phyloP scores from a whole-genome alignment of 1,284 basidiomycete species.

The Amylostereum areolatum region DNA sequence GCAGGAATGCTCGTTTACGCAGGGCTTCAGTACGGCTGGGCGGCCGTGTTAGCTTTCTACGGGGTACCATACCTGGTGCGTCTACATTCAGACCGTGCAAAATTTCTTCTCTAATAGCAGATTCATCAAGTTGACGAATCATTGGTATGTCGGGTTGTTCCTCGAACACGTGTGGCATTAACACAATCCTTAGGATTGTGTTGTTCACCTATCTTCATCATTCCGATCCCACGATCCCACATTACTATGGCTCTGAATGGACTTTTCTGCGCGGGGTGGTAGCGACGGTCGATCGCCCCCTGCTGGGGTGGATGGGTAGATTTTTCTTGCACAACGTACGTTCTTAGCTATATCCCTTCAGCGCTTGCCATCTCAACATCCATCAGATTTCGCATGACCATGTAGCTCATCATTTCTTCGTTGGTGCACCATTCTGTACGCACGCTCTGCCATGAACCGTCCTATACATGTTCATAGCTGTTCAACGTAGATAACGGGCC shows the following conservation, averaged over 20 bases:
- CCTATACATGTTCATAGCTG: too few relatives aligned
- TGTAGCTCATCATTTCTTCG: slow-evolving; percentile 48
- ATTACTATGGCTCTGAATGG: slow-evolving; percentile 47
- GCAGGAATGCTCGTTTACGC: slow-evolving; percentile 29
- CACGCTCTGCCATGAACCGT: not conserved
- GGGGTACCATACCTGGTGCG: slow-evolving; percentile 43
- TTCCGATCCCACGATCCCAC: slow-evolving; percentile 54
- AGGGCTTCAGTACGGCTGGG: slow-evolving; percentile 34
- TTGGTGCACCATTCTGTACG: slow-evolving; percentile 46
- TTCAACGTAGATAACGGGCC: slow-evolving; percentile 23
- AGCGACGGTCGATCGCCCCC: slow-evolving; percentile 41
- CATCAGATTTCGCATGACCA: slow-evolving; percentile 39
- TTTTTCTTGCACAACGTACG: slow-evolving; percentile 48
- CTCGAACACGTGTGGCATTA: slow-evolving; percentile 8
- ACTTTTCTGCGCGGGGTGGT: slow-evolving; percentile 47
- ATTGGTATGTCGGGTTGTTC: slow-evolving; percentile 35
- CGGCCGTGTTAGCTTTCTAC: slow-evolving; percentile 39
- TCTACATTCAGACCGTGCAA: slow-evolving; percentile 1
- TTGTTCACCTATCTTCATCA: slow-evolving; percentile 72
- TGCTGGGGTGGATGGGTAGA: slow-evolving; percentile 47
- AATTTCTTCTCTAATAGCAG: not conserved
- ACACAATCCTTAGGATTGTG: slow-evolving; percentile 37
- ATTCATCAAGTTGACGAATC: slow-evolving; percentile 38
- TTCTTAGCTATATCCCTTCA: slow-evolving; percentile 1
- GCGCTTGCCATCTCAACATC: not conserved